A percentile compares a stretch with the other conserved stretches of the same genome.
Evolutionary conservation across 495 filamentous ascomycete species (phyloP).

Genomic region (Penicillium angulare): DNA sequence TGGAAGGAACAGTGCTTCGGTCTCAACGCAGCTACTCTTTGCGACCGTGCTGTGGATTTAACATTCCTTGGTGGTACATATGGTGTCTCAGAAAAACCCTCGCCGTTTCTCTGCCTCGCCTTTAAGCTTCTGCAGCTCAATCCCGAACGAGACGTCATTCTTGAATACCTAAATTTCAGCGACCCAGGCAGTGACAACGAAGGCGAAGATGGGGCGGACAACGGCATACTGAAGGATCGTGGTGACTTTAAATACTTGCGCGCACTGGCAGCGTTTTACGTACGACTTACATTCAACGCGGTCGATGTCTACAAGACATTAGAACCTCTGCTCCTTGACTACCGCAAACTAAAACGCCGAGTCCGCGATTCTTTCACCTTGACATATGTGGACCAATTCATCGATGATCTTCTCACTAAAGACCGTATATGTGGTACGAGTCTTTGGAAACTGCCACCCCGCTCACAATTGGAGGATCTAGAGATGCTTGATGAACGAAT

Average conservation of each 20-base stretch:
- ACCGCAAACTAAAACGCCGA: conserved; percentile 75
- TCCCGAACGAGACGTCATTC: conserved; percentile 74
- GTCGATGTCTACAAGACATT: conserved; percentile 76
- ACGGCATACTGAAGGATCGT: conserved; percentile 45
- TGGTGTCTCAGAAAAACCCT: conserved; percentile 75
- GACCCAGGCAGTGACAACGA: conserved; percentile 39
- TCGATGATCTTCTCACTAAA: conserved; percentile 88
- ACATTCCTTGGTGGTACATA: conserved; percentile 84
- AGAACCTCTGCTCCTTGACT: conserved; percentile 81
- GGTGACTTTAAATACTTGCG: conserved; percentile 88
- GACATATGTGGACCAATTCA: conserved; percentile 87
- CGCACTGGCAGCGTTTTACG: conserved; percentile 85
- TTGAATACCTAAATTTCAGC: conserved; percentile 69
- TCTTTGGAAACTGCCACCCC: conserved; percentile 83
- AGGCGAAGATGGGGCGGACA: conserved; percentile 21
- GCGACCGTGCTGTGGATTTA: conserved; percentile 84
- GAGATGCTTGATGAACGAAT: conserved; percentile 81
- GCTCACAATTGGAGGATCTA: conserved; percentile 83
- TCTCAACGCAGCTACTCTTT: conserved; percentile 83
- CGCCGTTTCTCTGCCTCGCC: conserved; percentile 89
- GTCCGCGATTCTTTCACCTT: conserved; percentile 67
- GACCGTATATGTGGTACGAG: conserved; percentile 89
- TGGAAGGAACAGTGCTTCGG: conserved; percentile 99
- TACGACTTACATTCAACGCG: conserved; percentile 81
- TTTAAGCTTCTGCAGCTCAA: conserved; percentile 93